Percentiles rank a stretch among this genome's conserved stretches.
Evolutionary conservation across 148 eudicot species (phyloP).

Genomic region (Talinum fruticosum): DNA sequence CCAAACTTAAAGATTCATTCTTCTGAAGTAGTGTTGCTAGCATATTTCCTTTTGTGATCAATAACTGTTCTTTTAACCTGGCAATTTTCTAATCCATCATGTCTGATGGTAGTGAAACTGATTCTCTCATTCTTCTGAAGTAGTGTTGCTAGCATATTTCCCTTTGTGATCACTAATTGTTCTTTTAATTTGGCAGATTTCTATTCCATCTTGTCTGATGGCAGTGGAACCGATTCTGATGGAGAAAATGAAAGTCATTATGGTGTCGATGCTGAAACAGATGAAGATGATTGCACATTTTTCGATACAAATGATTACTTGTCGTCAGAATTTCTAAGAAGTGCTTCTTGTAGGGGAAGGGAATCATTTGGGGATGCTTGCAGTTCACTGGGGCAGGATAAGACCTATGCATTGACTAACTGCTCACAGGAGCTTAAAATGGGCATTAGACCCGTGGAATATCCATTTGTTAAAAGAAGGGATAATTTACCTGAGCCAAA

Average conservation of each 20-base stretch:
- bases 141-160: no score
- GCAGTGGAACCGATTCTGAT: constrained; percentile 82
- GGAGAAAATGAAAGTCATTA: constrained; percentile 77
- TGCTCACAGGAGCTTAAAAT: constrained; percentile 42
- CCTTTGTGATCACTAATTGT: neutral
- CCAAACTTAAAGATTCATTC: no score
- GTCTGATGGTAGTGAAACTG: constrained; percentile 93
- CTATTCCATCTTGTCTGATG: constrained; percentile 93
- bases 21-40: no score
- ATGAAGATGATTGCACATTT: constrained; percentile 73
- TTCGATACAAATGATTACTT: constrained; percentile 86
- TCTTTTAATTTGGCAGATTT: constrained; percentile 46
- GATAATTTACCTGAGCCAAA: constrained; percentile 90
- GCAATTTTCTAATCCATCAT: constrained; percentile 86
- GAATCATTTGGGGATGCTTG: constrained; percentile 54
- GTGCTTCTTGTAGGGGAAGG: constrained; percentile 81
- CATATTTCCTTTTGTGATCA: neutral
- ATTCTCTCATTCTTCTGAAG: constrained; percentile 35
- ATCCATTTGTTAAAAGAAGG: constrained; percentile 72
- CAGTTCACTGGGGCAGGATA: constrained; percentile 53
- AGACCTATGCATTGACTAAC: constrained; percentile 7
- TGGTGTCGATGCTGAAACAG: constrained; percentile 70
- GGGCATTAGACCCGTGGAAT: constrained; percentile 57
- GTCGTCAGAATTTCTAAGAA: constrained; percentile 74
- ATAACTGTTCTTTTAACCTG: neutral